phyloP scores from a whole-genome alignment of 140 eudicot species.

The Bidens hawaiensis region DNA sequence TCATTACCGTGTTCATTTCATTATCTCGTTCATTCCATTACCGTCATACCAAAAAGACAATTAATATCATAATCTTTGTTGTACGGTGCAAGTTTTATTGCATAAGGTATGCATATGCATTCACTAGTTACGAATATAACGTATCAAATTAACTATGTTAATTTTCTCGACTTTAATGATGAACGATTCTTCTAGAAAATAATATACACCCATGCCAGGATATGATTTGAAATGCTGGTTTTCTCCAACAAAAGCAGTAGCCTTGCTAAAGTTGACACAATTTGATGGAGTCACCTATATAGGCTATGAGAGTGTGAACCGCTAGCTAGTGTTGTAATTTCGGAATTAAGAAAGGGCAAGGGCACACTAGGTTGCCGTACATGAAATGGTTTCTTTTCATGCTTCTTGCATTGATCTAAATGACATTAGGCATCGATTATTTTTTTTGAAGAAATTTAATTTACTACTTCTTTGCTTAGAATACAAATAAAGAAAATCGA shows the following conservation, averaged over 20 bases:
- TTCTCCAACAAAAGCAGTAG: no score
- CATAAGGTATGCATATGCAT: background rate
- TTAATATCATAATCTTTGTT: background rate
- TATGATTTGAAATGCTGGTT: no score
- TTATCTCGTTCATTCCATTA: no score
- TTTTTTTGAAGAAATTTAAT: background rate
- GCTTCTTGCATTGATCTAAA: background rate
- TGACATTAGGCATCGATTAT: background rate
- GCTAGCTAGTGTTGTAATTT: constrained; percentile 19
- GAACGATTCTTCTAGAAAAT: no score
- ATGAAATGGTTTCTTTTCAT: background rate
- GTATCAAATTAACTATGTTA: background rate
- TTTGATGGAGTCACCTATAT: background rate
- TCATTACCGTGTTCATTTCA: no score
- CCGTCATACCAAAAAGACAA: no score
- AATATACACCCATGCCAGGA: no score
- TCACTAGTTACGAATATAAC: background rate
- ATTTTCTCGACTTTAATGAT: background rate
- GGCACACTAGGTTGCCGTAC: constrained; percentile 18
- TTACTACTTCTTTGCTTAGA: background rate
- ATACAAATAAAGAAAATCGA: background rate
- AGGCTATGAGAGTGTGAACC: constrained; percentile 5
- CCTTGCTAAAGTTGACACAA: no score
- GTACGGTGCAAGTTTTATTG: background rate
- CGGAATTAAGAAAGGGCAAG: no score